Base-by-base conservation (phyloP, 169 alveolate genomes). In the Sarcocystis neurona region DNA sequence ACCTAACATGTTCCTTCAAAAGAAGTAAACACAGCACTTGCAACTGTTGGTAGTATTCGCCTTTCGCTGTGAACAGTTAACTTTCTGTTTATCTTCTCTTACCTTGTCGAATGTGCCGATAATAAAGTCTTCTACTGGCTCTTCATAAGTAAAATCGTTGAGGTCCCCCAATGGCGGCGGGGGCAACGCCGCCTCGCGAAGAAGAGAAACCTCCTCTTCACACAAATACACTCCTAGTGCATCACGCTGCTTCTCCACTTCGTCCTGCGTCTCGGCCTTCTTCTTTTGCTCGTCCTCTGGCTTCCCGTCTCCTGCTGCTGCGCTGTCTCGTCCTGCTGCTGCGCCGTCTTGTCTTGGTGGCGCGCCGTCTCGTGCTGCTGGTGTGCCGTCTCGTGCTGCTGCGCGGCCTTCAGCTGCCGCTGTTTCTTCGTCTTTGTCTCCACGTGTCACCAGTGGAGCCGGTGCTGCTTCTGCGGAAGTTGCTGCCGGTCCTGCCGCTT, bases 41-140 rank as follows among this genome's bases (percentile, higher is more conserved):
- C n/a, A n/a, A n/a, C n/a, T n/a, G n/a, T n/a, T n/a, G n/a, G n/a
- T n/a, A n/a, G n/a, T n/a, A n/a, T n/a, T n/a, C n/a, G n/a, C n/a
- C n/a, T n/a, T n/a, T n/a, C n/a, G n/a, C n/a, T n/a, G n/a, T n/a
- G n/a, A n/a, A n/a, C n/a, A n/a, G n/a, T n/a, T n/a, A n/a, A n/a
- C n/a, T n/a, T n/a, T n/a, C n/a, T n/a, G n/a, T n/a, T n/a, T n/a
- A n/a, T n/a, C n/a, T n/a, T n/a, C n/a, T n/a, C 56, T 43, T 72
- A 72, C 82, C 46, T 39, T 72, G 5, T 72, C 82, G 34, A 72
- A 72, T 39, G 82, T 41, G 18, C 82, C 82, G 2, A 72, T 1
- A 3, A 72, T 43, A 32, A 23, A 56, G 41, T 53, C 82, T 15
- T 72, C 43, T 2, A 72, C 58, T 4, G 53, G 6, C 0, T 72